Percentiles rank a stretch among this genome's conserved stretches.
phyloP scores from a whole-genome alignment of 2,329 filamentous ascomycete genomes.

The Cladophialophora immunda region DNA sequence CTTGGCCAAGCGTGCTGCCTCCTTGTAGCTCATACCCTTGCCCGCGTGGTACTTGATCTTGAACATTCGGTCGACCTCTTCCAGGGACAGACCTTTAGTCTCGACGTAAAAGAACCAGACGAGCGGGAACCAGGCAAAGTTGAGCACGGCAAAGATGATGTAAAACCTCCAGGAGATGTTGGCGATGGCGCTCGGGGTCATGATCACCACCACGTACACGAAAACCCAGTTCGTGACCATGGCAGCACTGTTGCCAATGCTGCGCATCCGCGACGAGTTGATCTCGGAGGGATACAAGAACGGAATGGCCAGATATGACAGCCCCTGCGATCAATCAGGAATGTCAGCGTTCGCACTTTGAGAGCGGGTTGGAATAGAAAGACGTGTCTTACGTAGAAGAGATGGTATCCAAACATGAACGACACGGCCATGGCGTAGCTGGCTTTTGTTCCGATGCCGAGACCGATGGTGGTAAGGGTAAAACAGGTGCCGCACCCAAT shows the following conservation, averaged over 20 bases:
- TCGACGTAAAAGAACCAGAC: constrained; percentile 47
- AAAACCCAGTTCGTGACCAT: constrained; percentile 50
- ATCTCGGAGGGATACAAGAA: constrained; percentile 46
- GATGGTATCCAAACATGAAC: constrained; percentile 22
- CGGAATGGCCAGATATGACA: constrained; percentile 33
- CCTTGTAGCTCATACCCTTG: constrained; percentile 22
- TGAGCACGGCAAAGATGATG: constrained; percentile 55
- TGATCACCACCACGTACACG: constrained; percentile 49
- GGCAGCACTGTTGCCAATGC: constrained; percentile 45
- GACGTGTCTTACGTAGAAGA: constrained; percentile 42
- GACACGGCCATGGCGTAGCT: constrained; percentile 47
- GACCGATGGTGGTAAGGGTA: constrained; percentile 51
- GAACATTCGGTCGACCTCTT: constrained; percentile 28
- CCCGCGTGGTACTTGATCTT: constrained; percentile 21
- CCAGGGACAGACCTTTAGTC: constrained; percentile 24
- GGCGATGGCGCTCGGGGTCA: constrained; percentile 49
- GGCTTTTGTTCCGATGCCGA: constrained; percentile 20
- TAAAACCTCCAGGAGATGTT: constrained; percentile 58
- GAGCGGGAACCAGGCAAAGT: constrained; percentile 46
- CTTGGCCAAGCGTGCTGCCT: constrained; percentile 19
- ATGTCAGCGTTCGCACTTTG: constrained; percentile 1
- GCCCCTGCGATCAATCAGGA: constrained; percentile 5
- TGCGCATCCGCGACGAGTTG: constrained; percentile 45
- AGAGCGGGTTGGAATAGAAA: constrained; percentile 40
- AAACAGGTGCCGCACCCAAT: constrained; percentile 30